Evolutionary conservation across 805 yeast species (phyloP), one percentile per base, ranked within the genome.

Genomic region (Huiozyma sinensis): DNA sequence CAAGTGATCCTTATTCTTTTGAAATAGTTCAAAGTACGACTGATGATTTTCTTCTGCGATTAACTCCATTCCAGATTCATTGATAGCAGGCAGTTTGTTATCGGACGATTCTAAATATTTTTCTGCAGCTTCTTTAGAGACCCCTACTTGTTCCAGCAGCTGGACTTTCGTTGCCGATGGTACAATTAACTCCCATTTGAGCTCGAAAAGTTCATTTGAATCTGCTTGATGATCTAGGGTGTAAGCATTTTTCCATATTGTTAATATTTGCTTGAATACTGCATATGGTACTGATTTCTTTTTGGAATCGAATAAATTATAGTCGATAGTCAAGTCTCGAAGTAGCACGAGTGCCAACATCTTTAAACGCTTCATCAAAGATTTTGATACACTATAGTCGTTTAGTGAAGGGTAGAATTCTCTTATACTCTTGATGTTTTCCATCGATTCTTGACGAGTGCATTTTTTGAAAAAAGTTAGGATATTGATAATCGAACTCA

Each of bases 381-480:
- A 49, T 30, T 42, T 47, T 2, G 60, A 51, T 5, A 60, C 39
- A 41, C 56, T 54, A 39, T 56, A 57, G 31, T 54, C 55, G 24
- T 55, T 50, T 9, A 45, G 33, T 33, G 42, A 42, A 6, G 58
- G 58, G 43, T 56, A 57, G 41, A 51, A 61, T 5, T 47, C 41
- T 27, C 49, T 47, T 28, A 57, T 52, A 38, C 51, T 51, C 28
- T 49, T 47, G 11, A 61, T 45, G 39, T 50, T 55, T 40, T 60
- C 65, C 55, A 62, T 51, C 7, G 54, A 51, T 4, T 68, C 68
- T 38, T 60, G 58, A 8, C 68, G 66, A 3, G 71, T 68, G 0
- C 72, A 60, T 40, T 71, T 72, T n/a, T 70, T 68, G 50, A 73
- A 67, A 7, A 76, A 64, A 2, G 67, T 63, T 5, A 77, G 55